Evolutionary conservation across 768 basidiomycete genomes (phyloP).

Genomic region (Tricholoma matsutake): DNA sequence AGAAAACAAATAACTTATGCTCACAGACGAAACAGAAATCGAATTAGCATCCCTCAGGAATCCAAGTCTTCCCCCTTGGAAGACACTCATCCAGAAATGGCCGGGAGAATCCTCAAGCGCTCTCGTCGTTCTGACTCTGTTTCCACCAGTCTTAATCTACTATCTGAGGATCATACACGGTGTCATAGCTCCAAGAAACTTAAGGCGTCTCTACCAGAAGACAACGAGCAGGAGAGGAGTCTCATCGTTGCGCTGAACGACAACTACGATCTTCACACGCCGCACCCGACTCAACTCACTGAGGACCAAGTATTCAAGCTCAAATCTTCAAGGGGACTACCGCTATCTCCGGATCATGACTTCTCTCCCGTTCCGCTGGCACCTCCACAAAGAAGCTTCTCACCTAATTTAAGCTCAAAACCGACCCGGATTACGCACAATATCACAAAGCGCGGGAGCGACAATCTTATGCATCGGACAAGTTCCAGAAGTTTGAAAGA

Average conservation of each 20-base stretch:
- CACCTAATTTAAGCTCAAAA: background rate
- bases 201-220: background rate
- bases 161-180: background rate
- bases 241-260: conserved; percentile 1
- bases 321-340: conserved; percentile 11
- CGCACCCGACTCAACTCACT: conserved; percentile 13
- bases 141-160: background rate
- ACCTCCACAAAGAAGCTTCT: background rate
- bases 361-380: conserved; percentile 16
- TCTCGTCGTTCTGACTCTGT: conserved; percentile 10
- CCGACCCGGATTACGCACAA: background rate
- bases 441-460: background rate
- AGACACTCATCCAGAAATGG: conserved; percentile 14
- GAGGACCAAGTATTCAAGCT: conserved; percentile 14
- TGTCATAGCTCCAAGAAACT: conserved; percentile 11
- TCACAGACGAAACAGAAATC: conserved; percentile 10
- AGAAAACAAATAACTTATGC: conserved; percentile 21
- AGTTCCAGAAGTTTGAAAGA: conserved; percentile 23
- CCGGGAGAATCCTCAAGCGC: conserved; percentile 17
- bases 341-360: conserved; percentile 7
- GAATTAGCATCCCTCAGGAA: background rate
- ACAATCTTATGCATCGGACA: conserved; percentile 5
- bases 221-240: background rate
- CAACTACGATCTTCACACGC: conserved; percentile 12
- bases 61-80: conserved; percentile 11